These are phyloP conservation scores for Suhomyces faveliae DNA, from an alignment of 805 yeast species.

Conservation along the genomic window DNA sequence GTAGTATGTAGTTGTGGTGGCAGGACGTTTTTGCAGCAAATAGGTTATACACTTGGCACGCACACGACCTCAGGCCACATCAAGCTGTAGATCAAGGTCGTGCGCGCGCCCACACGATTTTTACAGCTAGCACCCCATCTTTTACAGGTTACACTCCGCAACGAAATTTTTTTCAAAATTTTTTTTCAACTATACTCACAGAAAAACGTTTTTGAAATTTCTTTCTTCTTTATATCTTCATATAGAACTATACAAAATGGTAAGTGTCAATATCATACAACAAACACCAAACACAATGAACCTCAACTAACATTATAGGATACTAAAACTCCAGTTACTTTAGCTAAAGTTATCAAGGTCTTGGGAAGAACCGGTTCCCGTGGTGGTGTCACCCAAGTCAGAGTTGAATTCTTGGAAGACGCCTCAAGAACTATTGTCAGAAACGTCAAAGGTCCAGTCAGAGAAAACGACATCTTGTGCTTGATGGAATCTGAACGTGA, in stretches of 20 bases:
- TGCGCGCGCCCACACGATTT: background rate
- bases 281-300: background rate
- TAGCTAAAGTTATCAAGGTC: conserved; percentile 99
- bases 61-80: background rate
- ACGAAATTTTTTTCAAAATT: conserved; percentile 6
- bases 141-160: conserved; percentile 7
- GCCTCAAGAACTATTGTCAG: conserved; percentile 94
- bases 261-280: conserved; percentile 14
- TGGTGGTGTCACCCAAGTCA: conserved; percentile 99
- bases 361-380: conserved; percentile 99
- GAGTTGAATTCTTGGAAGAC: conserved; percentile 95
- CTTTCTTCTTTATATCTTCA: conserved; percentile 12
- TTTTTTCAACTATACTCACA: conserved; percentile 7
- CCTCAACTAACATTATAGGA: conserved; percentile 30
- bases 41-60: background rate
- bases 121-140: background rate
- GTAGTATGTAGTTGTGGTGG: no score
- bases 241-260: conserved; percentile 19
- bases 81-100: background rate
- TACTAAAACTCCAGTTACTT: conserved; percentile 90
- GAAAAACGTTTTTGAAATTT: conserved; percentile 6
- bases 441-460: conserved; percentile 97
- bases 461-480: conserved; percentile 97
- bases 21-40: conserved; percentile 2
- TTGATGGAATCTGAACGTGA: conserved; percentile 99